Base-by-base conservation (phyloP, 768 basidiomycete genomes). In the Lanmaoa pseudosensibilis region DNA sequence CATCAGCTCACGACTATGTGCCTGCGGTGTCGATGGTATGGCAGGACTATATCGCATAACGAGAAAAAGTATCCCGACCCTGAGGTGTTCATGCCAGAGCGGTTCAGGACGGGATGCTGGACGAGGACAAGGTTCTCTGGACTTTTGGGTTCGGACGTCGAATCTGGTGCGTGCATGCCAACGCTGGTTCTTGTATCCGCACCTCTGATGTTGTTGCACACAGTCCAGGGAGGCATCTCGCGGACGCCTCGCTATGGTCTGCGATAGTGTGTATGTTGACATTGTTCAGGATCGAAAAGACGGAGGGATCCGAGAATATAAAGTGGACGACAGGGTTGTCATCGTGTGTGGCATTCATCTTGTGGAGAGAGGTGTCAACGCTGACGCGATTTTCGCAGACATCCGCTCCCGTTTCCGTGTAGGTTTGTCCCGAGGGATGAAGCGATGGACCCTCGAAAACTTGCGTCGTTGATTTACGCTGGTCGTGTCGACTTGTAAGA, bases 31-130 rank as follows among this genome's bases (percentile, higher is more conserved):
- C 6, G 38, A 19, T n/a, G 2, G 7, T 19, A 9, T 43, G 2
- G 5, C 39, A 76, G 79, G 79, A 73, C 74, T 2, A 73, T 80
- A 50, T 69, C 75, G 2, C 76, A 73, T 47, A 69, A 82, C 36
- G 72, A 75, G 46, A 50, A 59, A 9, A 65, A 64, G 32, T 78
- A 76, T 53, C 68, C 71, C 5, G 60, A 75, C 5, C 71, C 75
- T 4, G 48, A 63, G 0, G 34, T 19, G 11, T 78, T 77, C 64
- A 61, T 65, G n/a, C 77, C 77, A 3, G 77, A 75, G 12, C 63
- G 78, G 5, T 79, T 74, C 56, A 16, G 3, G 62, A 67, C 6
- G 65, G 65, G 9, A 52, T 57, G 4, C 36, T 67, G 30, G 62
- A 54, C n/a, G 58, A 58, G 0, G 63, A 65, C 43, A 56, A 33